Percentiles rank a stretch among this genome's conserved stretches.
Evolutionary conservation across 768 basidiomycete genomes (phyloP).

Genomic region (Mrakia gelida): DNA sequence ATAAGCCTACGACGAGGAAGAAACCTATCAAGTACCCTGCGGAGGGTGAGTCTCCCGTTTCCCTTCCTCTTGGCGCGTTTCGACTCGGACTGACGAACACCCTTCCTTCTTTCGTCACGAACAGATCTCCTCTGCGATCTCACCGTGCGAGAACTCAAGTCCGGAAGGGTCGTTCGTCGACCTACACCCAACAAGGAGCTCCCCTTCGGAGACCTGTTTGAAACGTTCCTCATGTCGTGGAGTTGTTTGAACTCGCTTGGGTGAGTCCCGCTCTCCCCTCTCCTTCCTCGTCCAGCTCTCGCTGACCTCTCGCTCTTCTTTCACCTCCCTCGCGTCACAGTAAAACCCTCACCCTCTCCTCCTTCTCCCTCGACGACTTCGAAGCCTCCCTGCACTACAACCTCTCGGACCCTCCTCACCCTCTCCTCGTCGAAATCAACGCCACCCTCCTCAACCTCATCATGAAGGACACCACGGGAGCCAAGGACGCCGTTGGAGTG

Average conservation of each 20-base stretch:
- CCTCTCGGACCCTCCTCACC: constrained; percentile 62
- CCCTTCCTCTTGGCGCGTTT: background rate
- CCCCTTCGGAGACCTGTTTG: constrained; percentile 65
- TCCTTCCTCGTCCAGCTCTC: background rate
- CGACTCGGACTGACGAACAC: background rate
- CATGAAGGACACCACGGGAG: constrained; percentile 60
- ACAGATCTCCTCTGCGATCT: constrained; percentile 43
- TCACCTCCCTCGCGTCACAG: constrained; percentile 48
- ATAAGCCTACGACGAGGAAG: constrained; percentile 53
- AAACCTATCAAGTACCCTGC: constrained; percentile 87
- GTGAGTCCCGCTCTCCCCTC: constrained; percentile 49
- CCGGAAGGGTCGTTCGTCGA: constrained; percentile 63
- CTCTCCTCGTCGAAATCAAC: constrained; percentile 81
- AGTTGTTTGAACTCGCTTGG: constrained; percentile 91
- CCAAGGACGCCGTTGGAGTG: background rate
- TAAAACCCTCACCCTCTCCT: constrained; percentile 77
- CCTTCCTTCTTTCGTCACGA: background rate
- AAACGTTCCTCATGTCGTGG: constrained; percentile 85
- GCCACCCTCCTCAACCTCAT: constrained; percentile 77
- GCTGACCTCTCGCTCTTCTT: constrained; percentile 13
- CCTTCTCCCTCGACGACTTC: constrained; percentile 88
- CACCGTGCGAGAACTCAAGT: constrained; percentile 75
- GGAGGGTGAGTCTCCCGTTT: constrained; percentile 48
- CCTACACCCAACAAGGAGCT: constrained; percentile 51
- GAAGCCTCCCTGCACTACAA: constrained; percentile 80